Percentiles rank a stretch among this genome's conserved stretches.
phyloP scores from a whole-genome alignment of 1,284 basidiomycete genomes.

The Cryptococcus sp. region DNA sequence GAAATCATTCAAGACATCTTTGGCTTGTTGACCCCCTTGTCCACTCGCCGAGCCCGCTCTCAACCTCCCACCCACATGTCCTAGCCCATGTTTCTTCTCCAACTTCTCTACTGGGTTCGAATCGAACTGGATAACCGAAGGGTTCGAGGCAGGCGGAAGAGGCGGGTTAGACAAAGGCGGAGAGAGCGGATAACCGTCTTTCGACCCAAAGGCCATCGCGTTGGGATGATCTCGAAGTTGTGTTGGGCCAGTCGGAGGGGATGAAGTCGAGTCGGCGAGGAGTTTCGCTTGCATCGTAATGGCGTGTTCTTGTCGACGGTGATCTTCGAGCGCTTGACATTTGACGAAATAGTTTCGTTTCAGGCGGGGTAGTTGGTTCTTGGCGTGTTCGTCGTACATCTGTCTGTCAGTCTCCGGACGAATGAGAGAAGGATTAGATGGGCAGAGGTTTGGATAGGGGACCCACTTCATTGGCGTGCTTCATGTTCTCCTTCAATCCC shows the following conservation, averaged over 20 bases:
- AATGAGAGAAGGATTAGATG: too few relatives aligned
- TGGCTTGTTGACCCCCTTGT: slow-evolving; percentile 27
- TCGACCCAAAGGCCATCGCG: slow-evolving; percentile 1
- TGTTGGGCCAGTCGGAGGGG: slow-evolving; percentile 10
- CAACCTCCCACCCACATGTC: slow-evolving; percentile 4
- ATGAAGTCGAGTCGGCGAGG: slow-evolving; percentile 31
- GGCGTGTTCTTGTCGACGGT: slow-evolving; percentile 43
- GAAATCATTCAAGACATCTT: slow-evolving; percentile 44
- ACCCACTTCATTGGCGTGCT: slow-evolving; percentile 55
- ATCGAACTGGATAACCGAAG: slow-evolving; percentile 5
- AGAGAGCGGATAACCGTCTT: slow-evolving; percentile 20
- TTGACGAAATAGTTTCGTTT: slow-evolving; percentile 72
- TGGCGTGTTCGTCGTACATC: slow-evolving; percentile 72
- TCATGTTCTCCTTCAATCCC: slow-evolving; percentile 82
- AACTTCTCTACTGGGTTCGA: neutral
- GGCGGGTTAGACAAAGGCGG: slow-evolving; percentile 23
- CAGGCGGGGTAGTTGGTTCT: slow-evolving; percentile 65
- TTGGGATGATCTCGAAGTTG: slow-evolving; percentile 24
- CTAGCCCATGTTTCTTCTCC: slow-evolving; percentile 5
- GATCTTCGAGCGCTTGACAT: slow-evolving; percentile 67
- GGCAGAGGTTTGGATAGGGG: too few relatives aligned
- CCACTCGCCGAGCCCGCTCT: slow-evolving; percentile 24
- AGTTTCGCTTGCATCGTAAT: slow-evolving; percentile 44
- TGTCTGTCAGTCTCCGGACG: slow-evolving; percentile 9
- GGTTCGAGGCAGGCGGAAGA: slow-evolving; percentile 22